Percentiles rank a stretch among this genome's conserved stretches.
These are phyloP conservation scores for Rhynchosporium agropyri DNA, from an alignment of 2,329 filamentous ascomycete species.

Conservation along the genomic window DNA sequence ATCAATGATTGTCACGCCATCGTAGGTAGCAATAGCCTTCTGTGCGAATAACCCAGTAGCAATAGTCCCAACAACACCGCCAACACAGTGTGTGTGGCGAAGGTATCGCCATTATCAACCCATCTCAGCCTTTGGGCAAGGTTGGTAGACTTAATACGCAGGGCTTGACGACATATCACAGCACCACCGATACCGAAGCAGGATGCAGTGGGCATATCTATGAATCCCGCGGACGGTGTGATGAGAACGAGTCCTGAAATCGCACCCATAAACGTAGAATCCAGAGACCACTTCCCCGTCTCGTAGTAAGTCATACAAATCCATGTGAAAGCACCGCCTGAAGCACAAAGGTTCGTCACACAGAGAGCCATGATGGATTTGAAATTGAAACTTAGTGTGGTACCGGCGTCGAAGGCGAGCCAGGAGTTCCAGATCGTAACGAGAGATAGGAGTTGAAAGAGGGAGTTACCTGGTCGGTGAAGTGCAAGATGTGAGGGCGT, in stretches of 20 bases:
- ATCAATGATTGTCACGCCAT: conserved; percentile 51
- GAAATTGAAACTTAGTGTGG: conserved; percentile 78
- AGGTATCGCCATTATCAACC: conserved; percentile 59
- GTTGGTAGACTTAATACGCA: conserved; percentile 55
- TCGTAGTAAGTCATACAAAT: conserved; percentile 63
- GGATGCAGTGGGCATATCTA: conserved; percentile 66
- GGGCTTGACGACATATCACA: conserved; percentile 53
- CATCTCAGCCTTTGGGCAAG: conserved; percentile 50
- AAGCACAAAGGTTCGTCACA: conserved; percentile 85
- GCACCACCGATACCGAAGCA: conserved; percentile 63
- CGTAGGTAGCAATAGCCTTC: conserved; percentile 53
- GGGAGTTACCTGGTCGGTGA: conserved; percentile 74
- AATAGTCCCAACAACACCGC: conserved; percentile 54
- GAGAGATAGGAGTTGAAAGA: conserved; percentile 72
- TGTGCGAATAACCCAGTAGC: conserved; percentile 54
- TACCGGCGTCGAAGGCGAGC: conserved; percentile 95
- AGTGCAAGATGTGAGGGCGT: conserved; percentile 52
- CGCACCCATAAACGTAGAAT: conserved; percentile 89
- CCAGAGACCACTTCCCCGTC: conserved; percentile 89
- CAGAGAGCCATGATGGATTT: conserved; percentile 88
- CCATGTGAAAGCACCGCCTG: conserved; percentile 43
- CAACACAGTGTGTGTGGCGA: conserved; percentile 57
- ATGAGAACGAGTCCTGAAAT: conserved; percentile 89
- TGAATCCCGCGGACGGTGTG: conserved; percentile 83
- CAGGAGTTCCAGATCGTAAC: conserved; percentile 89